phyloP scores from a whole-genome alignment of 2,329 filamentous ascomycete species.

The Allantophomopsis cytisporea region DNA sequence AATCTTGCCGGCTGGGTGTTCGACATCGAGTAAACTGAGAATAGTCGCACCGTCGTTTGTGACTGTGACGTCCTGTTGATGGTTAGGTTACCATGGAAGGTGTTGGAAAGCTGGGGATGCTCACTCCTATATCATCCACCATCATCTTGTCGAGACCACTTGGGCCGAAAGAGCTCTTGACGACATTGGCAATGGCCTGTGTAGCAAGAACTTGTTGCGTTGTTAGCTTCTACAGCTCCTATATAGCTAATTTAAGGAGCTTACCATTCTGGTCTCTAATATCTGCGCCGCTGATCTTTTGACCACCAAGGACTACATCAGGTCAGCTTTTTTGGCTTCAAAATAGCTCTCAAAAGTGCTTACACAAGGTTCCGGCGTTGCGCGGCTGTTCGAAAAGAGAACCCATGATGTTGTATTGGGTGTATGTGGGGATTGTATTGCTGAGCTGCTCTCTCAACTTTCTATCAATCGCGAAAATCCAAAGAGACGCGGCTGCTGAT shows the following conservation, averaged over 20 bases:
- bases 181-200: slow-evolving; percentile 94
- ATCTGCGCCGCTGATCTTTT: slow-evolving; percentile 94
- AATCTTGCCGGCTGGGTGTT: slow-evolving; percentile 97
- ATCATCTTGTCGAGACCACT: slow-evolving; percentile 99
- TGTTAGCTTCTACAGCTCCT: slow-evolving; percentile 8
- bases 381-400: slow-evolving; percentile 92
- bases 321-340: slow-evolving; percentile 18
- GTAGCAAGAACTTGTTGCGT: slow-evolving; percentile 64
- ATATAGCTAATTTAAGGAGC: slow-evolving; percentile 7
- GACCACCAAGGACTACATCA: slow-evolving; percentile 67
- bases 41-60: slow-evolving; percentile 99
- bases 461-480: background rate
- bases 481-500: background rate
- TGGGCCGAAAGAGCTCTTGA: slow-evolving; percentile 96
- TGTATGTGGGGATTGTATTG: background rate
- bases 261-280: slow-evolving; percentile 93
- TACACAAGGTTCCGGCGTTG: slow-evolving; percentile 81
- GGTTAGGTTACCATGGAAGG: slow-evolving; percentile 8
- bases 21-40: slow-evolving; percentile 85
- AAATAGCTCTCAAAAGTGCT: slow-evolving; percentile 15
- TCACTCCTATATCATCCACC: slow-evolving; percentile 96
- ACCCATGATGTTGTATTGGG: slow-evolving; percentile 46
- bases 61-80: slow-evolving; percentile 76
- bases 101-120: slow-evolving; percentile 14
- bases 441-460: slow-evolving; percentile 1